Percentiles rank a stretch among this genome's conserved stretches.
phyloP scores from a whole-genome alignment of 495 filamentous ascomycete genomes.

The Trichoderma parareesei region DNA sequence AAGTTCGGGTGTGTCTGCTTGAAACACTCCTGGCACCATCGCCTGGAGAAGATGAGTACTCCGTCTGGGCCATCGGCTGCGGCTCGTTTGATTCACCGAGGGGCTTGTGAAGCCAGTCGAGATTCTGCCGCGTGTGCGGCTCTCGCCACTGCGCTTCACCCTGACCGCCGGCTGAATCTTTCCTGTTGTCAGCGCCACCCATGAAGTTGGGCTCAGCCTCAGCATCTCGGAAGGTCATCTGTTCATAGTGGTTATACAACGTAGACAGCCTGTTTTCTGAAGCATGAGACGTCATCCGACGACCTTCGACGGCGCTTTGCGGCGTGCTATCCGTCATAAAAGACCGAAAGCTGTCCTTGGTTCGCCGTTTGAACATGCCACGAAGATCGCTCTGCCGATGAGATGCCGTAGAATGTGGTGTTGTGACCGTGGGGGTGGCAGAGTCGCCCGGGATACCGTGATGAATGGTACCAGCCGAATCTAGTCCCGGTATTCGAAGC shows the following conservation, averaged over 20 bases:
- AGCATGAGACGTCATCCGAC: neutral
- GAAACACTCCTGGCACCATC: slow-evolving; percentile 39
- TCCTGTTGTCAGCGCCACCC: slow-evolving; percentile 5
- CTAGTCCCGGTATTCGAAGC: slow-evolving; percentile 20
- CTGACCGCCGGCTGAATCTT: neutral
- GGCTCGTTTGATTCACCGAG: neutral
- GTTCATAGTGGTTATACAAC: slow-evolving; percentile 47
- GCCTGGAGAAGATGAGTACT: slow-evolving; percentile 16
- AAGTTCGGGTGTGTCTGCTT: slow-evolving; percentile 42
- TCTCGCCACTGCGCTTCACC: slow-evolving; percentile 12
- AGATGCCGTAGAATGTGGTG: neutral
- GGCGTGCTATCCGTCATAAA: neutral
- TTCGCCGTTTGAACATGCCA: slow-evolving; percentile 5
- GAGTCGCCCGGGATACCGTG: neutral
- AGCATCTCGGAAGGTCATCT: slow-evolving; percentile 35
- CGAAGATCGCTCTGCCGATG: slow-evolving; percentile 4
- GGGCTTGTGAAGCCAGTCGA: slow-evolving; percentile 8
- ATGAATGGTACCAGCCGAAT: neutral
- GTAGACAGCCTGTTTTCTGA: slow-evolving; percentile 24
- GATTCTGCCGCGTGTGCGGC: slow-evolving; percentile 14
- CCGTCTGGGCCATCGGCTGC: neutral
- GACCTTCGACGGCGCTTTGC: neutral
- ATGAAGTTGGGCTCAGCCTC: slow-evolving; percentile 21
- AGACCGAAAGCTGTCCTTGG: slow-evolving; percentile 1
- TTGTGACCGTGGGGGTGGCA: neutral